These are phyloP conservation scores for Pseudoscleropodium purum DNA, from an alignment of 225 moss, liverwort and hornwort genomes.

Conservation along the genomic window DNA sequence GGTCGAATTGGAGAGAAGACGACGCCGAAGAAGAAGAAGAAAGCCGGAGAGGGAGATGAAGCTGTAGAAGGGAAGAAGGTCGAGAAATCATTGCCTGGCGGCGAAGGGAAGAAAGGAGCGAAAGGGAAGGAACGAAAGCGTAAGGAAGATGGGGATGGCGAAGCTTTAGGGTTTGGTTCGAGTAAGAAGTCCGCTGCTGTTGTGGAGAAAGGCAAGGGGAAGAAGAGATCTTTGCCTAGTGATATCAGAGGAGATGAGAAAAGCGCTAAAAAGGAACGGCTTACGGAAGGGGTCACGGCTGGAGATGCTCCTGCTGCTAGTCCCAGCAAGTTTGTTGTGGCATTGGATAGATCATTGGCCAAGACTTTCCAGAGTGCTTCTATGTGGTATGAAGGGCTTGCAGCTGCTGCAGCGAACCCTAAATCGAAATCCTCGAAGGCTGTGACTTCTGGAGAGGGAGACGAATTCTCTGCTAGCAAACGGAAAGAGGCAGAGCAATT, in stretches of 20 bases:
- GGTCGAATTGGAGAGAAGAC: conserved; percentile 45
- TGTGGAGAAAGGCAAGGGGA: conserved; percentile 23
- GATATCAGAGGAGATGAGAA: conserved; percentile 20
- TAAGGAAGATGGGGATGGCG: background rate
- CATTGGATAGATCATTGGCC: conserved; percentile 18
- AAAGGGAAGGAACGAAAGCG: conserved; percentile 5
- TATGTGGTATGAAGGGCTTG: conserved; percentile 49
- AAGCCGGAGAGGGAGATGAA: background rate
- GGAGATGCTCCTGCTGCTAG: background rate
- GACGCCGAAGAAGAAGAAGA: background rate
- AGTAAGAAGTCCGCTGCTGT: background rate
- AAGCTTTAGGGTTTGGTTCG: conserved; percentile 12
- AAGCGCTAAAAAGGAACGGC: conserved; percentile 29
- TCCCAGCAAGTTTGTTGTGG: conserved; percentile 10
- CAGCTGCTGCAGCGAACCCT: conserved; percentile 19
- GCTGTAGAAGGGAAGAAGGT: background rate
- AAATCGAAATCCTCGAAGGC: conserved; percentile 13
- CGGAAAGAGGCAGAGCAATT: conserved; percentile 66
- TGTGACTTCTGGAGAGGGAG: background rate
- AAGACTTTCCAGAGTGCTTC: conserved; percentile 26
- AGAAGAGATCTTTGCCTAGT: conserved; percentile 35
- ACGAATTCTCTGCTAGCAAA: conserved; percentile 33
- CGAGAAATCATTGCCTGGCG: background rate
- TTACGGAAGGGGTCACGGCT: background rate
- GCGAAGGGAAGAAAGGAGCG: background rate